phyloP scores from a whole-genome alignment of 2,329 filamentous ascomycete species.

The Sarocladium kiliense region DNA sequence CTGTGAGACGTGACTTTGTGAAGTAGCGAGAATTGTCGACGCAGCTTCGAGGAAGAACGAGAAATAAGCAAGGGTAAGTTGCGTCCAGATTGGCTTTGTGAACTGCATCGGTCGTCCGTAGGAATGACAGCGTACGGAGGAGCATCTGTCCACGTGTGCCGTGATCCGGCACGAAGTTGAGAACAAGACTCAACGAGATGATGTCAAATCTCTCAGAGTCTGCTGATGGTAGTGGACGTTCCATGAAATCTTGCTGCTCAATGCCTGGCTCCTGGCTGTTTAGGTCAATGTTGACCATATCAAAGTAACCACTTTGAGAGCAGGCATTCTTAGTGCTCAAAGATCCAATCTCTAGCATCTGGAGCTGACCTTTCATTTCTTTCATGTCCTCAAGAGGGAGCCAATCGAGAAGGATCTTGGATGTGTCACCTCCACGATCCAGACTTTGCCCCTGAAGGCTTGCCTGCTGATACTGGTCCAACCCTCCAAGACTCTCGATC shows the following conservation, averaged over 20 bases:
- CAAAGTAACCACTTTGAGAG: slow-evolving; percentile 64
- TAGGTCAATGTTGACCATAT: slow-evolving; percentile 81
- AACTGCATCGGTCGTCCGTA: slow-evolving; percentile 33
- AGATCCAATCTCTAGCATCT: slow-evolving; percentile 84
- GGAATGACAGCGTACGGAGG: slow-evolving; percentile 64
- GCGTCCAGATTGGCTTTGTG: slow-evolving; percentile 13
- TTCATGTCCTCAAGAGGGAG: slow-evolving; percentile 31
- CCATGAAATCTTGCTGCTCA: slow-evolving; percentile 89
- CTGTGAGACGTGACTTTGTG: slow-evolving; percentile 60
- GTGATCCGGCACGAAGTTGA: slow-evolving; percentile 88
- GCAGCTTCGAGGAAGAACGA: slow-evolving; percentile 86
- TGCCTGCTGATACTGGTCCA: slow-evolving; percentile 60
- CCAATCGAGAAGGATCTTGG: slow-evolving; percentile 60
- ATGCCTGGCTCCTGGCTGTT: slow-evolving; percentile 82
- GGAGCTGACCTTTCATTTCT: slow-evolving; percentile 31
- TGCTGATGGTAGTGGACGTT: slow-evolving; percentile 64
- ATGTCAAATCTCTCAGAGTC: slow-evolving; percentile 72
- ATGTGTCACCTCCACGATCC: slow-evolving; percentile 64
- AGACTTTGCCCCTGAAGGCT: slow-evolving; percentile 63
- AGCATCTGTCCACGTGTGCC: slow-evolving; percentile 79
- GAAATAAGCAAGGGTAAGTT: slow-evolving; percentile 67
- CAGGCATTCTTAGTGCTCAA: slow-evolving; percentile 82
- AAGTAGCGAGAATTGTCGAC: slow-evolving; percentile 88
- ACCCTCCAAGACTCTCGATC: slow-evolving; percentile 53
- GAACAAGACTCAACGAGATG: slow-evolving; percentile 83